Evolutionary conservation across 2,329 filamentous ascomycete species (phyloP).

Genomic region (Corinectria fuckeliana): DNA sequence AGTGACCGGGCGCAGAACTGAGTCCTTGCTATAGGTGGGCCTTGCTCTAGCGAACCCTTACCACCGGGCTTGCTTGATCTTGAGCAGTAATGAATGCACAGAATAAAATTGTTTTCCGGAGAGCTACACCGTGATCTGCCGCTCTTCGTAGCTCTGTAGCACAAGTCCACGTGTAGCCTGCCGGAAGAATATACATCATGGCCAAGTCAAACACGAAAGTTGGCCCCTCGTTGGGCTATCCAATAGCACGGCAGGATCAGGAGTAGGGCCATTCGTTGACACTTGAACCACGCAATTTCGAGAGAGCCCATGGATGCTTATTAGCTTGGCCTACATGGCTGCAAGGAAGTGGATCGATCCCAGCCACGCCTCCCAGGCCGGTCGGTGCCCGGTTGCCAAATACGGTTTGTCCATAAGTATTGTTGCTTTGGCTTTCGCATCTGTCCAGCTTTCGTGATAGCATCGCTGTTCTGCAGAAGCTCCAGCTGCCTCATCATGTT

Average conservation of each 20-base stretch:
- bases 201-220: not conserved
- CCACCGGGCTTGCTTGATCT: no score
- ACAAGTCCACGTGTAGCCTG: not conserved
- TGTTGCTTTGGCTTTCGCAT: not conserved
- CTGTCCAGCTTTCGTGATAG: not conserved
- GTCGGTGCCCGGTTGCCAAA: not conserved
- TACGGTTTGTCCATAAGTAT: not conserved
- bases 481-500: conserved; percentile 13
- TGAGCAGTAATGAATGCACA: not conserved
- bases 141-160: not conserved
- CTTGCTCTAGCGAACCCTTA: not conserved
- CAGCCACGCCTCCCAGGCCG: not conserved
- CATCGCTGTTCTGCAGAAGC: conserved; percentile 5
- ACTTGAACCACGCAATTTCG: not conserved
- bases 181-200: not conserved
- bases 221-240: not conserved
- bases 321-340: conserved; percentile 6
- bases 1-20: not conserved
- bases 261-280: not conserved
- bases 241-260: not conserved
- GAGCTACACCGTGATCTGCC: not conserved
- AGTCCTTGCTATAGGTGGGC: not conserved
- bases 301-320: not conserved
- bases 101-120: not conserved
- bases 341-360: not conserved